Base-by-base conservation (phyloP, 139 green algal species). In the Edaphochlamys debaryana region DNA sequence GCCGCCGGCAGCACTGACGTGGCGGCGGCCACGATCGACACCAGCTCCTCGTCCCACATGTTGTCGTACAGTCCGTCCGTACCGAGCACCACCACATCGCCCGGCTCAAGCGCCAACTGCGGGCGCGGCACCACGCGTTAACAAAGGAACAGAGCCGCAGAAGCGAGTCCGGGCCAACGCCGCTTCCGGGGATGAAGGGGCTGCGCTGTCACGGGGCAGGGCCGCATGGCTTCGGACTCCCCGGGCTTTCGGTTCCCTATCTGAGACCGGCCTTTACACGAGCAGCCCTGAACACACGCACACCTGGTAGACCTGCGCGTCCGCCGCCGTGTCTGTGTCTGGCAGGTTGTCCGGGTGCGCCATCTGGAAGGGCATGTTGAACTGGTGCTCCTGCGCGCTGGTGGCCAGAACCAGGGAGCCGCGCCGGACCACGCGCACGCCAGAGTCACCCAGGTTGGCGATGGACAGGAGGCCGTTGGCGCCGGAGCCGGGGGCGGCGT, bases 31-130 rank as follows among this genome's bases (percentile, higher is more conserved):
- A 95, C 89, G 9, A 96, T 48, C 25, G 68, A 62, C 36, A 75
- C 85, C 19, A 99, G 54, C 83, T 99, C 89, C 3, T 94, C 69
- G 66, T 98, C 92, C 89, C 92, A 99, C 73, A 99, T 76, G 89
- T 99, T 99, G 92, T 99, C 96, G 69, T 95, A 98, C 79, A 99
- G 85, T 0, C 97, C 97, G 82, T 99, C 97, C 5, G 90, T 95
- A 71, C 90, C 97, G 22, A 96, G 34, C 0, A 98, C 56, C 9
- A 99, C 30, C 0, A 98, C 80, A 84, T 99, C 96, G 1, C 95
- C 95, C 19, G 88, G 70, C 79, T 78, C 25, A 75, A 94, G 56
- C 5, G 50, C 30, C 71, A 96, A 60, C 79, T 87, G 79, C 54
- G 36, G 23, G n/a, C n/a, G n/a, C n/a, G n/a, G n/a, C 3, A 67